Conservation (phyloP, 1,284 basidiomycete genomes). For the Exobasidium cylindrosporum region DNA sequence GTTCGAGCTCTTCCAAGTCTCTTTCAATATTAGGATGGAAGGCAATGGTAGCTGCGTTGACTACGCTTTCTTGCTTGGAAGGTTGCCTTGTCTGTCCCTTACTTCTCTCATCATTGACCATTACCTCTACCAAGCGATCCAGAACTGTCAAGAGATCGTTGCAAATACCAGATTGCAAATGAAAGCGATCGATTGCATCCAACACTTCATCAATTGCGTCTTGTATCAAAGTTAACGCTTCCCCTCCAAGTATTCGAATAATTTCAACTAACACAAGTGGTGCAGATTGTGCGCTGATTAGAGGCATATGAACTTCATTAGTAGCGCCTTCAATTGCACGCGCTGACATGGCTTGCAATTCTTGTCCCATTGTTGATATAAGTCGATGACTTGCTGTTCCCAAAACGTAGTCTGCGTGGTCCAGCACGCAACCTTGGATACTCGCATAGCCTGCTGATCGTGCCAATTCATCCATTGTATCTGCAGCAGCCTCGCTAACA, state of each 20-base stretch:
- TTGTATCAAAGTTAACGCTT: slow-evolving; percentile 46
- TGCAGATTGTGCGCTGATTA: slow-evolving; percentile 41
- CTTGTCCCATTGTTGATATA: slow-evolving; percentile 18
- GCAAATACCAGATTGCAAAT: slow-evolving; percentile 35
- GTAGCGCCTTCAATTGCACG: not conserved
- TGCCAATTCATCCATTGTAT: slow-evolving; percentile 30
- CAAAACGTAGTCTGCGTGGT: slow-evolving; percentile 51
- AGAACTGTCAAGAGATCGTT: slow-evolving; percentile 44
- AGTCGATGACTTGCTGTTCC: slow-evolving; percentile 43
- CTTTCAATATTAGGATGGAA: slow-evolving; percentile 3
- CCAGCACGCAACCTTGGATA: slow-evolving; percentile 35
- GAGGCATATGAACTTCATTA: slow-evolving; percentile 18
- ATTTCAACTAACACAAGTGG: slow-evolving; percentile 53
- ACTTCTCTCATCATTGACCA: slow-evolving; percentile 24
- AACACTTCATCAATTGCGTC: slow-evolving; percentile 53
- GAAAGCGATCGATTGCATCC: slow-evolving; percentile 50
- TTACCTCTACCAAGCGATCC: slow-evolving; percentile 34
- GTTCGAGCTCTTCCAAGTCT: slow-evolving; percentile 16
- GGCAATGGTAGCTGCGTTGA: not conserved
- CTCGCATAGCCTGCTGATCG: slow-evolving; percentile 40
- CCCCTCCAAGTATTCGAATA: slow-evolving; percentile 43
- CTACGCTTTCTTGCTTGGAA: no score
- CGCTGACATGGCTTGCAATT: slow-evolving; percentile 1
- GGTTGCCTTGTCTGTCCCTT: not conserved
- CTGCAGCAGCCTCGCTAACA: slow-evolving; percentile 18